Evolutionary conservation across 768 basidiomycete species (phyloP), one percentile per base, ranked within the genome.

Genomic region (Hygrophorus pudorinus): DNA sequence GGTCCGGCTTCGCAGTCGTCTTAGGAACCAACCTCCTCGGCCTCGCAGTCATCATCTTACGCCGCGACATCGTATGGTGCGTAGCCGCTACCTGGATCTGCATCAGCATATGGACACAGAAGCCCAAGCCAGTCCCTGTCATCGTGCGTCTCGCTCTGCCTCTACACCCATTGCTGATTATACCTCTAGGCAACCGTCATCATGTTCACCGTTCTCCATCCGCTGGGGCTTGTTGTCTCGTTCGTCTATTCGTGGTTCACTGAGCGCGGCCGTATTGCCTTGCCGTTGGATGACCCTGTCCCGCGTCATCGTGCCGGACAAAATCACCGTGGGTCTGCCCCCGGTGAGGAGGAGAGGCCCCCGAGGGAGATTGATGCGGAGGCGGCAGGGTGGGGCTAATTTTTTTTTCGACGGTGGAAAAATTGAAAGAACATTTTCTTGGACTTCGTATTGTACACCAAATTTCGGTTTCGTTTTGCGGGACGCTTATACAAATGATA

Each of bases 31-130:
- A 93, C 56, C 30, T 76, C 34, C 45, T 76, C 47, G 75, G 75
- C 2, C 53, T 85, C 0, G 28, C 78, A 29, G 71, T 84, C 24
- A 59, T 86, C 30, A 53, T 71, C 2, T n/a, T 73, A 1, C 66
- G 78, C 1, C 65, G 73, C 2, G 87, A 89, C 52, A 61, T 88
- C 39, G 80, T 87, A 0, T 87, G 83, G 82, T 77, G 79, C 29
- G 66, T 80, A 11, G 81, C 81, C 0, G 79, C 83, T 0, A 79
- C 76, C 0, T 89, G 85, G 85, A 70, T 84, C 16, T 77, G 77
- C 47, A 65, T 79, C 16, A 76, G 77, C 51, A 63, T 88, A 4
- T 85, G 80, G 79, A 59, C 62, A 17, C 63, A 67, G 3, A 55
- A 65, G 20, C 81, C 80, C 0, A 86, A 86, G 48, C 78, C 84